Base-by-base conservation (phyloP, 768 basidiomycete genomes). In the Cystofilobasidium macerans region DNA sequence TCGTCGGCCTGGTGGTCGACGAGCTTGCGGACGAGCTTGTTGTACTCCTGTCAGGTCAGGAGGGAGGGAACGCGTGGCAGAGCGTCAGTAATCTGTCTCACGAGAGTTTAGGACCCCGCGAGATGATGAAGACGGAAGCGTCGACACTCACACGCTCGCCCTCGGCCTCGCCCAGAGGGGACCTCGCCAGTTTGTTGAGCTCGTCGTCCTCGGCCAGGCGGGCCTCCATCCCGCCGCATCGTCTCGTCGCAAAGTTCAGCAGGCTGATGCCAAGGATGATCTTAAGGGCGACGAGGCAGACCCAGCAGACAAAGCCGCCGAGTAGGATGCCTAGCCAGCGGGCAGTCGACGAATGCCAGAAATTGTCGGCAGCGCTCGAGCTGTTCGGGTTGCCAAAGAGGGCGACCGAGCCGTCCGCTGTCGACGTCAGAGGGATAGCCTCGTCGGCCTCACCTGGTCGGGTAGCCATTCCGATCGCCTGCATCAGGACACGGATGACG, bases 191-290 rank as follows among this genome's bases (percentile, higher is more conserved):
- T 73, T 92, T 84, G 71, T 97, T 95, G 18, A 93, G 79, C 3
- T 73, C 79, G 73, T 97, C 92, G 22, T 82, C 86, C 24, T 80
- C 80, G 63, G 82, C 84, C 57, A 89, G 84, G 28, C 77, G 69
- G 42, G 80, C 82, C 57, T 89, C 88, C 86, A 89, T 87, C 0
- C 85, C 88, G 2, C 81, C 81, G 56, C 83, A 81, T 59, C 92
- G 79, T 48, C 81, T 78, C 0, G 85, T 83, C 4, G 92, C 91
- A 74, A 88, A 93, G 65, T 85, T 86, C 16, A 94, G 81, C 3
- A 97, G 79, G 68, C 88, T 85, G 5, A 94, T 83, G 3, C 94
- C 94, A 56, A 97, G 81, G n/a, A 97, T 86, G 38, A 97, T 80
- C 76, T 99, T 98, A 70, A 97, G 79, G 5, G 87, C 85, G 12